These are phyloP conservation scores for Raphanus hybrid DNA, from an alignment of 441 rosid genomes.

Conservation along the genomic window DNA sequence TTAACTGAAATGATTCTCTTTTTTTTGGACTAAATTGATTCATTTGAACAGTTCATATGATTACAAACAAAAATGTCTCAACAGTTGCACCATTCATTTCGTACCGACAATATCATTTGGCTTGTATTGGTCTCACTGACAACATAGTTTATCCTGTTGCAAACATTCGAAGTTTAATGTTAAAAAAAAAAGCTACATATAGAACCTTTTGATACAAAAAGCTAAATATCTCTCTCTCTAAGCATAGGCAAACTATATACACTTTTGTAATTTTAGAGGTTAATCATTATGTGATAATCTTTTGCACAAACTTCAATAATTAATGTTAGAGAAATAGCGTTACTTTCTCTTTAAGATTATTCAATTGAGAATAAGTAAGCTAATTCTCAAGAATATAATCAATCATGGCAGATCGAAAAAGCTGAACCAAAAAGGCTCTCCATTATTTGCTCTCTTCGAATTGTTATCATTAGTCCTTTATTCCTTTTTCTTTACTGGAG, in stretches of 20 bases:
- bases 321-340: slow-evolving; percentile 20
- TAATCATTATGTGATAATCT: slow-evolving; percentile 44
- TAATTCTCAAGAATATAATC: slow-evolving; percentile 37
- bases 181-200: neutral
- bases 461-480: slow-evolving; percentile 36
- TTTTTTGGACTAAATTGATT: neutral
- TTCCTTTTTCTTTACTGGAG: slow-evolving; percentile 6
- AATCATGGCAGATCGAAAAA: slow-evolving; percentile 41
- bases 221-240: slow-evolving; percentile 22
- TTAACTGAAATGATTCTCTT: neutral
- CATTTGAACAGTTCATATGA: neutral
- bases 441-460: slow-evolving; percentile 41
- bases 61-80: slow-evolving; percentile 8
- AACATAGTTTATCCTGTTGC: slow-evolving; percentile 21
- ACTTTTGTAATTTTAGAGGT: slow-evolving; percentile 21
- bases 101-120: slow-evolving; percentile 36
- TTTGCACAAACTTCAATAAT: slow-evolving; percentile 34
- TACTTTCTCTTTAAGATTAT: slow-evolving; percentile 42
- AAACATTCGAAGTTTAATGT: slow-evolving; percentile 31
- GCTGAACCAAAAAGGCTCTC: slow-evolving; percentile 36
- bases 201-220: slow-evolving; percentile 3
- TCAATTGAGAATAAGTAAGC: slow-evolving; percentile 28
- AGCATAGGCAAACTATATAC: slow-evolving; percentile 24
- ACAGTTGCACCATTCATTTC: neutral
- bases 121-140: slow-evolving; percentile 28